These are phyloP conservation scores for Monosporozyma servazzii DNA, from an alignment of 805 yeast species.

Conservation along the genomic window DNA sequence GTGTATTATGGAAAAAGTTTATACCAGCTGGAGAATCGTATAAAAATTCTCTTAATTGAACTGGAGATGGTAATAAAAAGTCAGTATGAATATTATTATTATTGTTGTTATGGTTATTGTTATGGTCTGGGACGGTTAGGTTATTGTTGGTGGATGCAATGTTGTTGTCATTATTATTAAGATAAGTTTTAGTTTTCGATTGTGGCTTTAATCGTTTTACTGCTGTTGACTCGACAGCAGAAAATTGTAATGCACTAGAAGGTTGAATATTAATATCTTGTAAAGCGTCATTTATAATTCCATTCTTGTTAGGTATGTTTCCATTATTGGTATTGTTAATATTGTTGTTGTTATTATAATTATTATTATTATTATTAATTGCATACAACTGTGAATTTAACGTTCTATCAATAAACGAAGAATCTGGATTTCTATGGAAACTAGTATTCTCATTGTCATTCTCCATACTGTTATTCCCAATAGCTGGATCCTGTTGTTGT, in stretches of 20 bases:
- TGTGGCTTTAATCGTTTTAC: not conserved
- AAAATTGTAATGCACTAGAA: slow-evolving; percentile 25
- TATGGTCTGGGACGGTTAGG: not conserved
- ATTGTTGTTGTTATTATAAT: not conserved
- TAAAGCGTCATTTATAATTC: slow-evolving; percentile 11
- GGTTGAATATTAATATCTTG: slow-evolving; percentile 29
- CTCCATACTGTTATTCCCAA: not conserved
- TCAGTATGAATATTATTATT: slow-evolving; percentile 20
- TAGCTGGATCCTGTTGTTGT: slow-evolving; percentile 2
- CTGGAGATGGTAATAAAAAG: slow-evolving; percentile 28
- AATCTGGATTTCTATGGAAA: slow-evolving; percentile 4
- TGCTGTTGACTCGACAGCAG: slow-evolving; percentile 2
- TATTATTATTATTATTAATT: not conserved
- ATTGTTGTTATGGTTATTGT: slow-evolving; percentile 1
- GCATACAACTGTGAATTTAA: not conserved
- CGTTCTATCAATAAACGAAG: slow-evolving; percentile 4
- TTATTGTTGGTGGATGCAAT: not conserved
- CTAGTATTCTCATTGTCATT: not conserved
- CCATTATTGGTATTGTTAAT: not conserved
- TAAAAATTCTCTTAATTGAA: slow-evolving; percentile 28
- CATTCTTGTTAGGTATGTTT: not conserved
- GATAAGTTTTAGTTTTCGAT: not conserved
- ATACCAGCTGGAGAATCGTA: slow-evolving; percentile 28
- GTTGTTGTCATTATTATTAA: not conserved
- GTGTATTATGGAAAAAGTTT: slow-evolving; percentile 27